Conservation (phyloP, 768 basidiomycete genomes). For the Boletus subparvulus region DNA sequence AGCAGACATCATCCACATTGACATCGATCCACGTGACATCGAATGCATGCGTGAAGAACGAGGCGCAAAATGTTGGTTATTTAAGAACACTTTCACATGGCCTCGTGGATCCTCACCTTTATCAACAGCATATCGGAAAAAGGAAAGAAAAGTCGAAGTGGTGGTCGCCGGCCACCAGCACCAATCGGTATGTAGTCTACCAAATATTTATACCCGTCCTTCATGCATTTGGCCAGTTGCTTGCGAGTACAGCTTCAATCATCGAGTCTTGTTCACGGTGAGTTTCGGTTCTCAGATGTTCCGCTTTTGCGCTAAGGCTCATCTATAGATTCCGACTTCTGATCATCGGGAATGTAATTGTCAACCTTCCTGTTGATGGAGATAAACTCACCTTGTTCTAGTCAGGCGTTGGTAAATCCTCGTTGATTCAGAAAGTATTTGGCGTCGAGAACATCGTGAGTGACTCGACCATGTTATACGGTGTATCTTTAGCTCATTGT, state of each 20-base stretch:
- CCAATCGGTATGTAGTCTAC: too few relatives aligned
- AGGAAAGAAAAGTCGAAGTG: conserved; percentile 6
- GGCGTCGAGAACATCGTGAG: conserved; percentile 13
- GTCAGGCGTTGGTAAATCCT: conserved; percentile 16
- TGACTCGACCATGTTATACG: not conserved
- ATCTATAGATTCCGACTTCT: conserved; percentile 12
- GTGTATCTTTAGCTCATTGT: not conserved
- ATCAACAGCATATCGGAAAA: conserved; percentile 10
- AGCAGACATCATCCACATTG: not conserved
- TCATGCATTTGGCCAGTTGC: conserved; percentile 2
- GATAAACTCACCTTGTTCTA: not conserved
- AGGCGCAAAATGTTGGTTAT: conserved; percentile 6
- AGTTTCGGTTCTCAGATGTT: not conserved
- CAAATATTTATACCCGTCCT: not conserved
- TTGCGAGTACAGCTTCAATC: conserved; percentile 7
- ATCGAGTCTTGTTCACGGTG: conserved; percentile 13
- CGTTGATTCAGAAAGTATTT: conserved; percentile 10
- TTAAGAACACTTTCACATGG: not conserved
- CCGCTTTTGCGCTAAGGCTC: not conserved
- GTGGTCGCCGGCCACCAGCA: not conserved
- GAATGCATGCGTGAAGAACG: not conserved
- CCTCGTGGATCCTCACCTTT: not conserved
- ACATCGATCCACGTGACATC: conserved; percentile 1
- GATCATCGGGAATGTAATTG: conserved; percentile 14
- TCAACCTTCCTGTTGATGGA: not conserved